A percentile compares a stretch with the other conserved stretches of the same genome.
Evolutionary conservation across 371 early-diverging fungal genomes (phyloP).

Genomic region (Coemansia sp.): DNA sequence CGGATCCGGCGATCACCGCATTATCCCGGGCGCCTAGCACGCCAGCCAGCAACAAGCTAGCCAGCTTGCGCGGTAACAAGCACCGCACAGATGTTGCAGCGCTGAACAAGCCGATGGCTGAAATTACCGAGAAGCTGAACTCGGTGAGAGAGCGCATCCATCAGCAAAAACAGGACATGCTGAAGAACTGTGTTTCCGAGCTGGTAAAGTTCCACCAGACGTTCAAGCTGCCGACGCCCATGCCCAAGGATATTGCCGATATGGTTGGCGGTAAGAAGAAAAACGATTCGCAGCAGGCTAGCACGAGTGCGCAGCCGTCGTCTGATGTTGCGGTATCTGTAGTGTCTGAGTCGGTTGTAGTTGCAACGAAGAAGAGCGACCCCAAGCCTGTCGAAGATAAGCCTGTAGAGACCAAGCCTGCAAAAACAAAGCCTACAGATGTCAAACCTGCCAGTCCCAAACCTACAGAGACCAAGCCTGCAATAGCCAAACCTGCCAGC

Average conservation of each 20-base stretch:
- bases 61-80: constrained; percentile 49
- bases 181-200: constrained; percentile 74
- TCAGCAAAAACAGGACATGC: constrained; percentile 70
- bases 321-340: background rate
- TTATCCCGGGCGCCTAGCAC: constrained; percentile 9
- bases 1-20: constrained; percentile 44
- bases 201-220: constrained; percentile 75
- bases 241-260: constrained; percentile 48
- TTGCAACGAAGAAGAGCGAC: background rate
- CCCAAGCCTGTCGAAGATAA: background rate
- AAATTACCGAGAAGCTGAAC: constrained; percentile 54
- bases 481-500: background rate
- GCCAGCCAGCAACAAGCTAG: constrained; percentile 32
- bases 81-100: constrained; percentile 44
- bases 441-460: background rate
- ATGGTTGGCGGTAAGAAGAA: constrained; percentile 38
- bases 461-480: background rate
- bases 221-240: constrained; percentile 61
- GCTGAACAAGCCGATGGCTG: constrained; percentile 51
- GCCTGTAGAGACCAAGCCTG: background rate
- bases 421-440: background rate
- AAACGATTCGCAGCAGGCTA: background rate
- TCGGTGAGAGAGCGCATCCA: constrained; percentile 66
- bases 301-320: background rate
- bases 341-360: background rate